Evolutionary conservation across 2,329 filamentous ascomycete species (phyloP), one percentile per base, ranked within the genome.

Genomic region (Balansia obtecta): DNA sequence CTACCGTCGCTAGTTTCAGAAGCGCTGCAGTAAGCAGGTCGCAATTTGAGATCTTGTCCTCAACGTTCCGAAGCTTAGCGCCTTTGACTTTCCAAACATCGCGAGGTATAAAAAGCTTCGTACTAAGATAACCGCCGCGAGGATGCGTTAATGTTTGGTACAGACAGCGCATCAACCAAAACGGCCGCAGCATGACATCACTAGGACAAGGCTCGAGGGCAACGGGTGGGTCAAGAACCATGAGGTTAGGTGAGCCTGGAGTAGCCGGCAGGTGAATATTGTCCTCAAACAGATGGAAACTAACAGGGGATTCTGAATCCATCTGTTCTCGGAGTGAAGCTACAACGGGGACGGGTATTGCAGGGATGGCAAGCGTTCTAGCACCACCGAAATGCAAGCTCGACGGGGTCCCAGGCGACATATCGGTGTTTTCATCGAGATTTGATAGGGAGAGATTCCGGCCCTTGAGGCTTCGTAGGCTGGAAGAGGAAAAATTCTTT

Each of bases 101-200:
- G 48, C 87, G 80, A 6, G 93, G 90, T 5, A 98, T 79, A 62
- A 98, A 98, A 0, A 98, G 76, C 59, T 89, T 90, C 20, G 83
- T 91, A 49, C 90, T 95, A 18, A 98, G 63, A 63, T 96, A 98
- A 15, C 90, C 93, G 38, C 93, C 93, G 22, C 88, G 82, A 2
- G 91, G 88, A 61, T 98, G 91, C 16, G 84, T 85, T 43, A 98
- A 80, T 0, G 90, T 95, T 64, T 96, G 88, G 63, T 93, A 95
- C 27, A 98, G 75, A 54, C 86, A 90, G 50, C 93, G 83, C 88
- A 98, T 95, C 43, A 98, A 74, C 93, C 93, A 98, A 66, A 96
- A 98, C 2, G 93, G 94, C 18, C 93, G 83, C n/a, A 97, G 75
- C 60, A 96, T 76, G 53, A 85, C 83, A 40, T 94, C 88, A 37